Percentiles rank a stretch among this genome's conserved stretches.
Conservation (phyloP, 164 flowering plant species). For the Piper betle region DNA sequence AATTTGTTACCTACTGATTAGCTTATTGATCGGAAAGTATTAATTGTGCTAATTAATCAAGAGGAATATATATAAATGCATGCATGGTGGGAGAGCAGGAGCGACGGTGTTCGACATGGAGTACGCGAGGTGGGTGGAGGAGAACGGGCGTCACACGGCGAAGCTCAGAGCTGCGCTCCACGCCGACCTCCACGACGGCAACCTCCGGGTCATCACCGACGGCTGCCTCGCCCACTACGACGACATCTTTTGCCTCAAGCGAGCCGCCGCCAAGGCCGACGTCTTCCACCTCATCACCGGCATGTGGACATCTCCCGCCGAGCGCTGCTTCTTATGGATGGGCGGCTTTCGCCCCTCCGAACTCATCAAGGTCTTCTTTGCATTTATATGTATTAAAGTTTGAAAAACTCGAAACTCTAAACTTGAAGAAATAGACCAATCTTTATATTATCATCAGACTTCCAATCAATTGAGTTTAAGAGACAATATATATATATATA, state of each 20-base stretch:
- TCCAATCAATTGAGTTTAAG: no score
- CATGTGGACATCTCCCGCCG: slow-evolving; percentile 89
- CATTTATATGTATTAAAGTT: no score
- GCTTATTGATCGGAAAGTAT: no score
- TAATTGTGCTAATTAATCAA: no score
- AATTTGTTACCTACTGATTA: no score
- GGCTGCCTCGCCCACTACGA: slow-evolving; percentile 69
- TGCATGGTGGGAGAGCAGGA: slow-evolving; percentile 21
- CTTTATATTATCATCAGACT: no score
- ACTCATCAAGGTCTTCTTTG: slow-evolving; percentile 59
- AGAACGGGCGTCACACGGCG: slow-evolving; percentile 64
- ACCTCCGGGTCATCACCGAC: slow-evolving; percentile 53
- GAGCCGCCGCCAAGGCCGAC: slow-evolving; percentile 70
- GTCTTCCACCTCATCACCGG: slow-evolving; percentile 86
- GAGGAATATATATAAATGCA: no score
- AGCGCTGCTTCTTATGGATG: slow-evolving; percentile 98
- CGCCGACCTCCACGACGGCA: slow-evolving; percentile 56
- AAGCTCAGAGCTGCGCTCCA: slow-evolving; percentile 70
- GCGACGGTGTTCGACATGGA: slow-evolving; percentile 97
- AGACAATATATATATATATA: no score
- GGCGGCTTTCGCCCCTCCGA: slow-evolving; percentile 98
- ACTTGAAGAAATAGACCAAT: no score
- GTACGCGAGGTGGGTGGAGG: slow-evolving; percentile 87
- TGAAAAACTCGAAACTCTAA: no score
- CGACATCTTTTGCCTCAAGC: slow-evolving; percentile 71